Evolutionary conservation across 352 stramenopile species (phyloP), one percentile per base, ranked within the genome.

Genomic region (Phytophthora cryptogea): DNA sequence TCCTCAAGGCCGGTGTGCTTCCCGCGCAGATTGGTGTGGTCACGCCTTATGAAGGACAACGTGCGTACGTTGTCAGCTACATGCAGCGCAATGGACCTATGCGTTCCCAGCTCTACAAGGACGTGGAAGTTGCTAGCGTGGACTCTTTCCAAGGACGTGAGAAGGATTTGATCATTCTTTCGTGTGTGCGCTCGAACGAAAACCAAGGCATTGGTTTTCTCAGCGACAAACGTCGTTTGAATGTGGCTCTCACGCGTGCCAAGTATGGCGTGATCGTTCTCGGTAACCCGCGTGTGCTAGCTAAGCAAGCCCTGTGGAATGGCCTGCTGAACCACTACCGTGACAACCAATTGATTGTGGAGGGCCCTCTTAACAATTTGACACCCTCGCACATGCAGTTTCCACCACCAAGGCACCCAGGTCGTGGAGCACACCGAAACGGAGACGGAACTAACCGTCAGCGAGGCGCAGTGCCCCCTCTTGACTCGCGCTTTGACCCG

Each of bases 141-240:
- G 97, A 99, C 83, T 97, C 96, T 55, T 99, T 99, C 72, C 98
- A 99, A 77, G 98, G 98, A 10, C 95, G 98, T 33, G 98, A 99
- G 68, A 99, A 99, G 76, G 97, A 99, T 73, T 89, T 99, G 47
- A 99, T 99, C 59, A 96, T 98, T 59, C 67, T 98, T 17, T 99
- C 96, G 8, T 99, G 97, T 70, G 98, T 99, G 28, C 93, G 96
- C 47, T 99, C 97, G n/a, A 99, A 99, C 70, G 95, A 99, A 59
- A 97, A 97, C 69, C 96, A 99, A 53, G 97, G 97, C 14, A 99
- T 99, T 69, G 98, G 98, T 20, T 99, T 99, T 68, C 65, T 99
- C 23, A 98, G 92, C 32, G 98, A 99, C 70, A 83, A 95, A 32
- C 94, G 98, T 27, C 96, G 98, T 71, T 74, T 99, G 54, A 99